Evolutionary conservation across 2,329 filamentous ascomycete genomes (phyloP).

Genomic region (Diaporthe citrichinensis): DNA sequence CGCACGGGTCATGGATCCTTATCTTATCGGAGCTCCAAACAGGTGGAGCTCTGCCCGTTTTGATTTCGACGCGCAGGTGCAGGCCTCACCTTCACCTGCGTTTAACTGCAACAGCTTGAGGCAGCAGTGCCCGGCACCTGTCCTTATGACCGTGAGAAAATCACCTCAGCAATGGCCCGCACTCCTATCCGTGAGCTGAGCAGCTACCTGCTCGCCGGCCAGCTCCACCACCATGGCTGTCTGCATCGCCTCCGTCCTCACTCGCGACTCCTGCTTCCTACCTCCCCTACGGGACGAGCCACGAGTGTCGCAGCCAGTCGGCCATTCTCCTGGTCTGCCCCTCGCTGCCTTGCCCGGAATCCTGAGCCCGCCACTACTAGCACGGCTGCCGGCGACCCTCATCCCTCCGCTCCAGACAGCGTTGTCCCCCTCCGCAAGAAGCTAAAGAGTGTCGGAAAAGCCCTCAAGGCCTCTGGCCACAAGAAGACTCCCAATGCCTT

Average conservation of each 20-base stretch:
- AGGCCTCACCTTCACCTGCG: no score
- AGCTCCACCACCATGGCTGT: constrained; percentile 59
- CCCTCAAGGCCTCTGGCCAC: constrained; percentile 58
- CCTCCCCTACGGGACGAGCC: background rate
- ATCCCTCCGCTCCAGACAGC: constrained; percentile 35
- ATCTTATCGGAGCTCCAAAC: background rate
- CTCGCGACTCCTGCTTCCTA: background rate
- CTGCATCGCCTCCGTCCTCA: constrained; percentile 44
- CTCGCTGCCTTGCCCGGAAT: background rate
- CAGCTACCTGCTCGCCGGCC: constrained; percentile 64
- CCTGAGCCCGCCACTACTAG: background rate
- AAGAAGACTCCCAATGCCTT: constrained; percentile 61
- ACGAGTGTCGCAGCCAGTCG: background rate
- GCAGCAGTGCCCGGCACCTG: background rate
- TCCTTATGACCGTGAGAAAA: no score
- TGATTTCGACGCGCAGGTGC: background rate
- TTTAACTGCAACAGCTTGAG: no score
- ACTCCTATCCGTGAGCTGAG: constrained; percentile 60
- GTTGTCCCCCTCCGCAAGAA: constrained; percentile 76
- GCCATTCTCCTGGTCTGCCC: constrained; percentile 18
- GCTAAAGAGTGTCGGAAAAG: constrained; percentile 76
- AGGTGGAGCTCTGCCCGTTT: background rate
- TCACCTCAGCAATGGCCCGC: constrained; percentile 56
- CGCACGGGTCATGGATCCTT: background rate
- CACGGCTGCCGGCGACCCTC: background rate